Base-by-base conservation (phyloP, 768 basidiomycete genomes). In the Mycena rebaudengoi region DNA sequence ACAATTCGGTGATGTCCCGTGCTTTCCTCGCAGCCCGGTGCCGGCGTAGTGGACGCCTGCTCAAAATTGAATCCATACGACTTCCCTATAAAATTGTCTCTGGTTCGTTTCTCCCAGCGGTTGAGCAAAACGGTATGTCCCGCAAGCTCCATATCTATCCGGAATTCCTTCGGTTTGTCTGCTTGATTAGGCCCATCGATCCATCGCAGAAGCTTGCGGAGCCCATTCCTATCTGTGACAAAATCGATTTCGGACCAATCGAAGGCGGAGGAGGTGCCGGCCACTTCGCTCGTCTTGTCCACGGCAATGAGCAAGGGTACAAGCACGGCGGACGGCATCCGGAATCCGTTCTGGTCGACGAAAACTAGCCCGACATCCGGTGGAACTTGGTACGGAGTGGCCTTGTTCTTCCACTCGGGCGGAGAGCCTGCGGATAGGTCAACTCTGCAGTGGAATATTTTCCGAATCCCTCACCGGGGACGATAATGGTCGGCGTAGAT, bases 141-240 rank as follows among this genome's bases (percentile, higher is more conserved):
- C 0, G 80, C 83, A 18, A 91, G 77, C 70, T 93, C 86, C 4
- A 87, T 63, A 58, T 94, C 91, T 64, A 94, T 90, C 20, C 92
- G 79, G 69, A 93, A 94, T 55, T 86, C 83, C 11, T 73, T 75
- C 0, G 71, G 74, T 4, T 83, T 61, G 61, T 87, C 78, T 0
- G 84, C 48, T 32, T 87, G 84, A 60, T 73, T 72, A 32, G 60
- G 64, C 3, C 70, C 68, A 20, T 69, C 67, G 20, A 78, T 73
- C 82, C 81, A 85, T 3, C 84, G 80, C 45, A 86, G 50, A 51
- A 88, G 73, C 72, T 86, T 88, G 32, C 86, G 84, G 5, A 88
- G 72, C 7, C 77, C 77, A 61, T 86, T 88, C 25, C 87, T 77
- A 61, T 88, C 86, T 1, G 85, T 83, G 66, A 88, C 68, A 49